These are phyloP conservation scores for Manihot esculenta DNA, from an alignment of 441 rosid genomes.

Conservation along the genomic window DNA sequence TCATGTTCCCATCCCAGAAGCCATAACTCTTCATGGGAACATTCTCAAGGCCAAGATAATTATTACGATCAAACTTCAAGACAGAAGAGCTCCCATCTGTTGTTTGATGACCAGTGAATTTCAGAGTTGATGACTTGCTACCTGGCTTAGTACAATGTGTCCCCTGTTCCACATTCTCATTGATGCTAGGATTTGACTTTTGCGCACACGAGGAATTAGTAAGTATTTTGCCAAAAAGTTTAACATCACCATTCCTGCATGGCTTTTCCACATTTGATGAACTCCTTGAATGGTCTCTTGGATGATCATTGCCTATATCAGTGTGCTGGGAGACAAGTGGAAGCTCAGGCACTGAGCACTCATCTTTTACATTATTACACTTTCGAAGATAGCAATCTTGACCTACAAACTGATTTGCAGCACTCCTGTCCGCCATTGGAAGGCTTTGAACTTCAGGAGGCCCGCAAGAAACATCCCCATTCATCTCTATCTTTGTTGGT, in stretches of 20 bases:
- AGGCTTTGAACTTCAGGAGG: slow-evolving; percentile 33
- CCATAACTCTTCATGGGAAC: slow-evolving; percentile 68
- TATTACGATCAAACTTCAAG: slow-evolving; percentile 47
- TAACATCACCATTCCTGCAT: slow-evolving; percentile 70
- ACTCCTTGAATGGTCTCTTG: slow-evolving; percentile 40
- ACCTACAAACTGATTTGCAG: slow-evolving; percentile 25
- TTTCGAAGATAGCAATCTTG: slow-evolving; percentile 57
- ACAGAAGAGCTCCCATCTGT: slow-evolving; percentile 30
- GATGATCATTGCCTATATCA: slow-evolving; percentile 38
- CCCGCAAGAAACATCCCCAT: slow-evolving; percentile 34
- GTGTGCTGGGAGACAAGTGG: slow-evolving; percentile 32
- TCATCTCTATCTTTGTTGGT: slow-evolving; percentile 41
- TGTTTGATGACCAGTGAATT: slow-evolving; percentile 37
- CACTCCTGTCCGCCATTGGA: slow-evolving; percentile 39
- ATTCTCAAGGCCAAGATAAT: slow-evolving; percentile 56
- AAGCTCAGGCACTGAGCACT: slow-evolving; percentile 37
- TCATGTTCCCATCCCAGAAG: slow-evolving; percentile 85
- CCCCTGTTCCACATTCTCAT: slow-evolving; percentile 44
- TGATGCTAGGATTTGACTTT: slow-evolving; percentile 26
- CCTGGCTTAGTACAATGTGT: slow-evolving; percentile 31
- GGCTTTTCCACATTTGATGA: slow-evolving; percentile 51
- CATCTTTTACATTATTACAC: slow-evolving; percentile 42
- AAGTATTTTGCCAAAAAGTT: slow-evolving; percentile 85
- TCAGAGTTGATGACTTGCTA: slow-evolving; percentile 43
- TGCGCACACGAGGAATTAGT: slow-evolving; percentile 35